Percentiles rank a stretch among this genome's conserved stretches.
Evolutionary conservation across 768 basidiomycete genomes (phyloP).

Genomic region (Collybia nuda): DNA sequence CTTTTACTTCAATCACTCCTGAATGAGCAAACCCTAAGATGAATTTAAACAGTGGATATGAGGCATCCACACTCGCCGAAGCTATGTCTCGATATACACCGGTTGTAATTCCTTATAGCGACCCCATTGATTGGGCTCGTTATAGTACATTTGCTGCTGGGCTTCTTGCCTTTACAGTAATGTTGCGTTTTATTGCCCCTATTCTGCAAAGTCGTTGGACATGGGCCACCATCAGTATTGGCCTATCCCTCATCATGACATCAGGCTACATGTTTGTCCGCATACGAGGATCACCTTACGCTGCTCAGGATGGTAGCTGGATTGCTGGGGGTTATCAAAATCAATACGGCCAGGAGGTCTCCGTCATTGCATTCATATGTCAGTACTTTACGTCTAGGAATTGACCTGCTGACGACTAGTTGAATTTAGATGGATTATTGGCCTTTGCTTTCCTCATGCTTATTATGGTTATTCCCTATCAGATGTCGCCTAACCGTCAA

Average conservation of each 20-base stretch:
- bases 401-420: background rate
- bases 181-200: constrained; percentile 61
- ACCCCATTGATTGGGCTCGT: constrained; percentile 74
- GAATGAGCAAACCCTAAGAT: background rate
- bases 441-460: constrained; percentile 79
- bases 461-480: constrained; percentile 76
- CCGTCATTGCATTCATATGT: constrained; percentile 87
- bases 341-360: constrained; percentile 91
- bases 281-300: constrained; percentile 79
- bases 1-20: background rate
- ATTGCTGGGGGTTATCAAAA: constrained; percentile 87
- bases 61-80: constrained; percentile 72
- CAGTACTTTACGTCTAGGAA: constrained; percentile 30
- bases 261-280: constrained; percentile 96
- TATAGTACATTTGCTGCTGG: constrained; percentile 47
- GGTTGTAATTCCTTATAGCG: constrained; percentile 75
- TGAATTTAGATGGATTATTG: constrained; percentile 72
- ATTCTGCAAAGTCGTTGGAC: constrained; percentile 72
- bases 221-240: constrained; percentile 64
- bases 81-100: constrained; percentile 77
- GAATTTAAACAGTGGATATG: constrained; percentile 66
- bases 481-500: constrained; percentile 71
- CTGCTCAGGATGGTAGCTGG: constrained; percentile 66
- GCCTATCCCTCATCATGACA: constrained; percentile 79
- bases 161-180: constrained; percentile 44